Conservation (phyloP, 2,329 filamentous ascomycete species). For the Penicillium occitanis region DNA sequence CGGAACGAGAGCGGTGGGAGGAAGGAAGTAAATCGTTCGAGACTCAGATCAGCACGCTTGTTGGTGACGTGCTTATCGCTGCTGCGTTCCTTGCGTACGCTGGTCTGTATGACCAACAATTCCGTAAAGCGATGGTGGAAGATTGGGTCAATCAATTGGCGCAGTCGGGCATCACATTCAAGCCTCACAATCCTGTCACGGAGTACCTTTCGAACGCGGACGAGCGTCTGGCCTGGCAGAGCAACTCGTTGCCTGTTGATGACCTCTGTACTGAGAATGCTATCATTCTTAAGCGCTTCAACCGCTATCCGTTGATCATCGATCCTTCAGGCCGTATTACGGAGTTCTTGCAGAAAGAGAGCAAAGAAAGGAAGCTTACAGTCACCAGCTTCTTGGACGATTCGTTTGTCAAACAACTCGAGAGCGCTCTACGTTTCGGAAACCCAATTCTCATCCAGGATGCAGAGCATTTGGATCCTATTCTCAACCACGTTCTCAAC, state of each 20-base stretch:
- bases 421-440: conserved; percentile 94
- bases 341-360: conserved; percentile 93
- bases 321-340: conserved; percentile 93
- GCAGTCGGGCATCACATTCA: conserved; percentile 89
- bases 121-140: conserved; percentile 95
- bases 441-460: conserved; percentile 99
- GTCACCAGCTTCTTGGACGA: conserved; percentile 98
- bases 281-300: conserved; percentile 95
- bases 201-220: conserved; percentile 97
- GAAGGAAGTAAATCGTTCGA: conserved; percentile 97
- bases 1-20: conserved; percentile 91
- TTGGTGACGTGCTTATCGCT: conserved; percentile 94
- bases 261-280: conserved; percentile 98
- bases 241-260: conserved; percentile 88
- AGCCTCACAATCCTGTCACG: conserved; percentile 88
- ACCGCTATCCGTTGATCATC: conserved; percentile 96
- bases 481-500: conserved; percentile 97
- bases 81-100: conserved; percentile 96
- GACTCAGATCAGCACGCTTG: conserved; percentile 92
- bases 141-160: conserved; percentile 95
- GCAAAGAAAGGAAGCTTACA: conserved; percentile 87
- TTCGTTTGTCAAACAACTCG: conserved; percentile 95
- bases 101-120: conserved; percentile 96
- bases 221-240: conserved; percentile 91
- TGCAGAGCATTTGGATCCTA: conserved; percentile 93